phyloP scores from a whole-genome alignment of 768 basidiomycete species.

The Boletus reticulatus region DNA sequence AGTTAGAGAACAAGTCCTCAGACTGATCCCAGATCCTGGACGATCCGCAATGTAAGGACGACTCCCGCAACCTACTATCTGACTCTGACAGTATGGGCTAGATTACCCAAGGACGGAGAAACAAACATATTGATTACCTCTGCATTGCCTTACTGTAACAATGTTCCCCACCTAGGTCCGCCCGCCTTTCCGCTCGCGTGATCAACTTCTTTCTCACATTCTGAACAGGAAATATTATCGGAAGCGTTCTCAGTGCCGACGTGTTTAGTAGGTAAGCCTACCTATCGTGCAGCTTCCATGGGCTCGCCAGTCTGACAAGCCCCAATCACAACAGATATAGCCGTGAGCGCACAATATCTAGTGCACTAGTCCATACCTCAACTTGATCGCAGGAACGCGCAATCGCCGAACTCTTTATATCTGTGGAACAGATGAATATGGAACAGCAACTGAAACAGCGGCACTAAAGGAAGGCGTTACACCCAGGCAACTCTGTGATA shows the following conservation, averaged over 20 bases:
- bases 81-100: conserved; percentile 22
- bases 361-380: not conserved
- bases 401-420: conserved; percentile 91
- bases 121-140: conserved; percentile 90
- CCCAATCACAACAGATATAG: conserved; percentile 46
- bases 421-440: conserved; percentile 99
- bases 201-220: conserved; percentile 1
- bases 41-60: conserved; percentile 43
- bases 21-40: conserved; percentile 53
- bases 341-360: conserved; percentile 40
- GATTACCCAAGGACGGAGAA: conserved; percentile 82
- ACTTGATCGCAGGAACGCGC: conserved; percentile 46
- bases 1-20: conserved; percentile 52
- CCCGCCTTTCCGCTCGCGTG: conserved; percentile 2
- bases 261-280: conserved; percentile 84
- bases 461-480: conserved; percentile 85
- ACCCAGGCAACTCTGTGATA: conserved; percentile 81
- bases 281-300: not conserved
- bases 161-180: conserved; percentile 92
- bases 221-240: conserved; percentile 77
- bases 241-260: conserved; percentile 95
- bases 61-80: not conserved
- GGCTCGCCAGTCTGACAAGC: conserved; percentile 2
- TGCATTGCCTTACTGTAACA: conserved; percentile 95
- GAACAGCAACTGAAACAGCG: conserved; percentile 99